Conservation (phyloP, 2,329 filamentous ascomycete genomes). For the Aspergillus carbonarius region DNA sequence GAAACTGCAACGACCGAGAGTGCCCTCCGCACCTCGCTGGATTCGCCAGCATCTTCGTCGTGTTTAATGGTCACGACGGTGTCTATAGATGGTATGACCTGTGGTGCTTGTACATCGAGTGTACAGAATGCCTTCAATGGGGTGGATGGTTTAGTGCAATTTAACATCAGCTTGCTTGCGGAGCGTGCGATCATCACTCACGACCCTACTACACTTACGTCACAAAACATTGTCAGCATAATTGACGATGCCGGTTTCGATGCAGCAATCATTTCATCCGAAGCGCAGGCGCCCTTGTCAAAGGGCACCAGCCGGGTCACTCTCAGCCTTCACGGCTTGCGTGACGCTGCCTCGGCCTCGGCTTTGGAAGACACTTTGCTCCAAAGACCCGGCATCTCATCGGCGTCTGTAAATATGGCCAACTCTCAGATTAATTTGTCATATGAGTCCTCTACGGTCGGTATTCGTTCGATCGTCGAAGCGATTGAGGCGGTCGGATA, state of each 20-base stretch:
- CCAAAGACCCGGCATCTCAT: slow-evolving; percentile 67
- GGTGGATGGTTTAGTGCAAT: slow-evolving; percentile 75
- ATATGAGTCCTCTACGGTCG: slow-evolving; percentile 69
- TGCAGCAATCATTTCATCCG: slow-evolving; percentile 75
- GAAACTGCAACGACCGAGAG: slow-evolving; percentile 59
- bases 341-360: slow-evolving; percentile 69
- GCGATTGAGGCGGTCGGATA: slow-evolving; percentile 77
- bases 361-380: slow-evolving; percentile 68
- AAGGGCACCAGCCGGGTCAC: slow-evolving; percentile 63
- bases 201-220: slow-evolving; percentile 67
- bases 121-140: slow-evolving; percentile 79
- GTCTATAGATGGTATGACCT: slow-evolving; percentile 94
- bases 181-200: slow-evolving; percentile 89
- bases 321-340: slow-evolving; percentile 80
- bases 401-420: slow-evolving; percentile 71
- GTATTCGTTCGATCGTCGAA: slow-evolving; percentile 80
- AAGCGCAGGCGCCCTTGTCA: slow-evolving; percentile 58
- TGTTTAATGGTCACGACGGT: slow-evolving; percentile 71
- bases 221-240: slow-evolving; percentile 73
- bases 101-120: slow-evolving; percentile 91
- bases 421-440: slow-evolving; percentile 72
- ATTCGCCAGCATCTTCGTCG: slow-evolving; percentile 33
- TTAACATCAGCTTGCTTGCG: slow-evolving; percentile 92
- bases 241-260: slow-evolving; percentile 92
- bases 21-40: slow-evolving; percentile 35